These are phyloP conservation scores for Passiflora organensis DNA, from an alignment of 345 rosid genomes.

Conservation along the genomic window DNA sequence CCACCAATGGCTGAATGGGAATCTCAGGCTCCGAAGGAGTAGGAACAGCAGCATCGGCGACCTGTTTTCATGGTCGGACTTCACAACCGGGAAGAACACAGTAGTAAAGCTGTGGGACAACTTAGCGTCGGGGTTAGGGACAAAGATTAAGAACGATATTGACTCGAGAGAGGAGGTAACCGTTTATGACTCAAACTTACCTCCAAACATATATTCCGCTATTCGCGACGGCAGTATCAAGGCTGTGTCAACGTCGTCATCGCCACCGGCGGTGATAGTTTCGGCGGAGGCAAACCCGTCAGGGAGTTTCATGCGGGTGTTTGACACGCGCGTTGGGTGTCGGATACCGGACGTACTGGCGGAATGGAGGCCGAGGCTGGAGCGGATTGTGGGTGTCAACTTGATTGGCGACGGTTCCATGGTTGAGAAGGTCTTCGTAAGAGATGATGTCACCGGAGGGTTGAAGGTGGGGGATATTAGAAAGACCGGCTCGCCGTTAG, in stretches of 20 bases:
- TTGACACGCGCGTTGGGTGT: slow-evolving; percentile 56
- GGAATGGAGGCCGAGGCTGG: slow-evolving; percentile 51
- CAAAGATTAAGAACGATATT: slow-evolving; percentile 12
- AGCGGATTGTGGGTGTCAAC: slow-evolving; percentile 27
- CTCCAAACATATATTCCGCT: slow-evolving; percentile 12
- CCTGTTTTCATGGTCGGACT: slow-evolving; percentile 36
- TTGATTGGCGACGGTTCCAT: slow-evolving; percentile 15
- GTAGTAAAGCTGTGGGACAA: slow-evolving; percentile 65
- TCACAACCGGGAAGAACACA: slow-evolving; percentile 33
- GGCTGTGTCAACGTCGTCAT: slow-evolving; percentile 12
- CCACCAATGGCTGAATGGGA: slow-evolving; percentile 17
- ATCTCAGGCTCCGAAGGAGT: slow-evolving; percentile 27
- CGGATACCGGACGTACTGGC: slow-evolving; percentile 50
- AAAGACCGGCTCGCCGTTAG: slow-evolving; percentile 43
- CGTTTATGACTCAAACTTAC: slow-evolving; percentile 9
- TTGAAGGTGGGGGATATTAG: slow-evolving; percentile 57
- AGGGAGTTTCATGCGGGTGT: slow-evolving; percentile 34
- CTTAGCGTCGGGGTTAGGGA: slow-evolving; percentile 34
- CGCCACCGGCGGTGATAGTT: slow-evolving; percentile 37
- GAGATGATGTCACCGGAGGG: slow-evolving; percentile 23
- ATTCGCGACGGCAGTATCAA: slow-evolving; percentile 15
- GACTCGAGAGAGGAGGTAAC: slow-evolving; percentile 1
- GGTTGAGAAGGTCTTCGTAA: slow-evolving; percentile 41
- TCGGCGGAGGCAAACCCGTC: slow-evolving; percentile 29
- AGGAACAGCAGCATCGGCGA: slow-evolving; percentile 44